Evolutionary conservation across 345 rosid genomes (phyloP).

Genomic region (Combretum micranthum): DNA sequence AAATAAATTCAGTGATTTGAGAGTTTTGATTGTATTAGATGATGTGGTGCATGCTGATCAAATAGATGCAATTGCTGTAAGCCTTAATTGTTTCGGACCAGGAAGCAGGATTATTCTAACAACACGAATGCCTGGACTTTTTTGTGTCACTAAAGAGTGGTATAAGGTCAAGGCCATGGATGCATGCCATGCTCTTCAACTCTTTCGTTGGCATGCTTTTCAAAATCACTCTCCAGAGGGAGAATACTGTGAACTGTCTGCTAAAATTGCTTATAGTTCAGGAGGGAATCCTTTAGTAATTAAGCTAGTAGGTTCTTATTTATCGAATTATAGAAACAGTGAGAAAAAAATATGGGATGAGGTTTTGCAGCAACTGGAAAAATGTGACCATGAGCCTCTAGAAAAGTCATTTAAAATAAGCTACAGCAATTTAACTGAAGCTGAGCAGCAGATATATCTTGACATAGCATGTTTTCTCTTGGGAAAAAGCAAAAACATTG

Average conservation of each 20-base stretch:
- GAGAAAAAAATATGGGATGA: conserved; percentile 1
- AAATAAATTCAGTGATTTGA: background rate
- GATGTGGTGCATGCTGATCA: background rate
- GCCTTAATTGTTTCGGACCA: background rate
- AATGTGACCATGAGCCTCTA: background rate
- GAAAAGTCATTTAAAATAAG: conserved; percentile 5
- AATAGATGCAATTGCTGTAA: background rate
- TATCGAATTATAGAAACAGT: background rate
- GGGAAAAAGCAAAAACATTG: background rate
- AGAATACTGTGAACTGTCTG: background rate
- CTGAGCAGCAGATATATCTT: conserved; percentile 1
- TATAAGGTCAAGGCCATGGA: background rate
- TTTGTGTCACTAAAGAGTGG: no score
- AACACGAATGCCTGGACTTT: fast-evolving
- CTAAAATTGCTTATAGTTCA: background rate
- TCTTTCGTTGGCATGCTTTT: background rate
- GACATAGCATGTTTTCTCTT: conserved; percentile 14
- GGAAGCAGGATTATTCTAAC: conserved; percentile 6
- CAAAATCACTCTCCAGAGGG: background rate
- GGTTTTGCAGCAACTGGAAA: background rate
- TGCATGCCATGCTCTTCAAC: background rate
- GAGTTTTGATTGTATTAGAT: conserved; percentile 7
- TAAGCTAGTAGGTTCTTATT: background rate
- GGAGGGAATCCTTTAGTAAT: conserved; percentile 6
- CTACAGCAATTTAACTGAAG: background rate